Conservation (phyloP, 208 protist genomes). For the Leishmania mexicana region DNA sequence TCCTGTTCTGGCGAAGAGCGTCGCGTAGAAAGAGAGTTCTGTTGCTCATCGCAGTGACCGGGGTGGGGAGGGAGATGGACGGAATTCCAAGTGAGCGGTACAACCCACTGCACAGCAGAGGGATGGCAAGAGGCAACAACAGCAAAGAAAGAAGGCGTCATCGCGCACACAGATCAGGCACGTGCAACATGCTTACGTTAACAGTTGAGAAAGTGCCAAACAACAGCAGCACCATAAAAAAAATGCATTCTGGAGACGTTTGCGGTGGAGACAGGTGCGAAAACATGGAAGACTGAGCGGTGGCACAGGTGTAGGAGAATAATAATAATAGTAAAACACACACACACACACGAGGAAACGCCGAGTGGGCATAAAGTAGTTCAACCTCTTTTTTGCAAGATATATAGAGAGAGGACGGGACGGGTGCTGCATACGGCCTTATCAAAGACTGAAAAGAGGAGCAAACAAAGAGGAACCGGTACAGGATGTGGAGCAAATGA, state of each 20-base stretch:
- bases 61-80: background rate
- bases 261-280: background rate
- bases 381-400: background rate
- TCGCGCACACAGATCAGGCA: background rate
- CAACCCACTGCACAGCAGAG: background rate
- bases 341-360: background rate
- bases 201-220: too few species aligned
- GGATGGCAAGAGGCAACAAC: background rate
- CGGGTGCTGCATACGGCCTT: background rate
- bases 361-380: too few species aligned
- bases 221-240: too few species aligned
- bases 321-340: background rate
- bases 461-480: background rate
- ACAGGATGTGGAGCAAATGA: background rate
- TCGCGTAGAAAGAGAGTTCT: background rate
- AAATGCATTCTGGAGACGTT: background rate
- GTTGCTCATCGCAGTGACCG: background rate
- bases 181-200: too few species aligned
- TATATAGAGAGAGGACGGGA: background rate
- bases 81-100: background rate
- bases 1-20: background rate
- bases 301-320: background rate
- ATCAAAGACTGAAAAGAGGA: background rate
- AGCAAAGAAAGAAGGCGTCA: too few species aligned
- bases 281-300: constrained; percentile 17